Evolutionary conservation across 768 basidiomycete species (phyloP).

Genomic region (Lactarius akahatsu): DNA sequence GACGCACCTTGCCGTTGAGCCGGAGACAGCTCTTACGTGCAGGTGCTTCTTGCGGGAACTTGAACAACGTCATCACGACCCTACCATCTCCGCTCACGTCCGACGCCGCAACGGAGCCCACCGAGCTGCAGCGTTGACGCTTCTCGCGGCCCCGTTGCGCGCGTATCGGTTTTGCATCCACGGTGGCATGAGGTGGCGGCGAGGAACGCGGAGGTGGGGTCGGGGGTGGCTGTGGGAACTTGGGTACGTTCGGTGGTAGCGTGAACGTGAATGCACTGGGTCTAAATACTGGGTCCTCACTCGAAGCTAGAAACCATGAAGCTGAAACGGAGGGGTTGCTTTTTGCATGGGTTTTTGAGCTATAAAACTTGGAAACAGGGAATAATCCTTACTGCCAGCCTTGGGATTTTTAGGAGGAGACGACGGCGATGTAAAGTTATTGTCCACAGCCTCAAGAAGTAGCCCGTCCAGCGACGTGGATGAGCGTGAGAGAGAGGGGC

Average conservation of each 20-base stretch:
- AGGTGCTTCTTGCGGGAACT: constrained; percentile 67
- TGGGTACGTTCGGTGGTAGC: constrained; percentile 64
- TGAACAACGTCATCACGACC: constrained; percentile 62
- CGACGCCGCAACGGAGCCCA: constrained; percentile 37
- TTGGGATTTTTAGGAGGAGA: constrained; percentile 50
- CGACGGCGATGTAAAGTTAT: constrained; percentile 34
- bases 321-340: constrained; percentile 14
- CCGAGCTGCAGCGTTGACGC: constrained; percentile 60
- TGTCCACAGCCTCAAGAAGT: constrained; percentile 44
- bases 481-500: constrained; percentile 36
- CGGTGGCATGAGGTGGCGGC: constrained; percentile 32
- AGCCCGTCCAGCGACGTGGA: constrained; percentile 47
- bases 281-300: constrained; percentile 36
- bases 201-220: constrained; percentile 29
- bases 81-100: constrained; percentile 55
- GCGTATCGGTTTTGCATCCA: constrained; percentile 32
- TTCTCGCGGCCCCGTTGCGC: constrained; percentile 77
- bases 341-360: constrained; percentile 1
- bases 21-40: constrained; percentile 46
- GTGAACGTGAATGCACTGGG: constrained; percentile 75
- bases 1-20: constrained; percentile 23
- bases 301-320: no score
- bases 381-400: constrained; percentile 32
- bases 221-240: constrained; percentile 44
- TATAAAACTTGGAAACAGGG: constrained; percentile 14